Base-by-base conservation (phyloP, 805 yeast species). In the Yarrowia sp. region DNA sequence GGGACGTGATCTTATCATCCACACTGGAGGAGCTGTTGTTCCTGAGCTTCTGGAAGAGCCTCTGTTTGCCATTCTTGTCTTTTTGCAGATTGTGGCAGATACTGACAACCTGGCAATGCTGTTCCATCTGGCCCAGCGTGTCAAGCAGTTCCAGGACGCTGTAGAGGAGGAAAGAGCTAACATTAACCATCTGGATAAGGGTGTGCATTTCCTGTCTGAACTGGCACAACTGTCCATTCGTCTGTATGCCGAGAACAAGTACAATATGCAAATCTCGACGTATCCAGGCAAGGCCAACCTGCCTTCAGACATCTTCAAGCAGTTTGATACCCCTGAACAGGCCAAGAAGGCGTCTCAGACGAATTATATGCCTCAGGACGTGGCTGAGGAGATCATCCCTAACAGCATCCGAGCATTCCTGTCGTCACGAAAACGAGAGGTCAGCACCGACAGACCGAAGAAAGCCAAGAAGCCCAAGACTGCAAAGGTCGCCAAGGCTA, bases 261-360 rank as follows among this genome's bases (percentile, higher is more conserved):
- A 82, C 55, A 91, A 97, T 97, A 84, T 84, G 26, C 80, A 90
- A 69, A 85, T 88, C 32, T 87, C 92, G 0, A 45, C 65, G 2
- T 92, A 93, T 87, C 96, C 97, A 0, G 96, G 94, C 1, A 89
- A 88, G 73, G 77, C 89, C 16, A 84, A 85, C 19, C 76, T 92
- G 19, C 88, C 94, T 0, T 78, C 82, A n/a, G 97, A 92, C 74
- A 75, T 90, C 9, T 91, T 84, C 77, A 79, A 82, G n/a, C 86
- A 90, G 1, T 86, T 89, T 82, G 79, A 81, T 9, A 80, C 84
- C n/a, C 75, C 84, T 1, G 78, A 81, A 15, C 89, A 86, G 70
- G 89, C 91, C 2, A 89, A 87, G 70, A 78, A 76, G 14, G 79
- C 87, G 22, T 83, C 87, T 0, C 81, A 86, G 3, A 85, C 80